Evolutionary conservation across 345 rosid species (phyloP).

Genomic region (Salix udensis): DNA sequence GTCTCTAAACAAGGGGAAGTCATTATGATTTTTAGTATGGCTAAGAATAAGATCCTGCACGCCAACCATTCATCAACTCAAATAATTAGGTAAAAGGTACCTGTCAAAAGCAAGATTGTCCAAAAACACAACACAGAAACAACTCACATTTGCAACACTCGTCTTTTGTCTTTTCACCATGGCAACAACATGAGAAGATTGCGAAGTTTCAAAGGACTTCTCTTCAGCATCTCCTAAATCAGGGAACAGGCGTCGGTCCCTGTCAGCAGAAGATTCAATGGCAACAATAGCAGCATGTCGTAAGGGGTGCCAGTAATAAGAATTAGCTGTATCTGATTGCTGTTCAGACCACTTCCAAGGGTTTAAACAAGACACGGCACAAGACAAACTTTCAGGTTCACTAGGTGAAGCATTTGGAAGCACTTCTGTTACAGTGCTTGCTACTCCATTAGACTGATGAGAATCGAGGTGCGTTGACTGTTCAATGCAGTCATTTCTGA

Average conservation of each 20-base stretch:
- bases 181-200: conserved; percentile 26
- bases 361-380: conserved; percentile 57
- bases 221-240: conserved; percentile 15
- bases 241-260: conserved; percentile 68
- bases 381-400: conserved; percentile 16
- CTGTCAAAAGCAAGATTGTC: not conserved
- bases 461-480: conserved; percentile 10
- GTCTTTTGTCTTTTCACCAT: conserved; percentile 63
- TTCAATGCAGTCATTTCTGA: conserved; percentile 14
- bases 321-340: conserved; percentile 11
- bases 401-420: conserved; percentile 24
- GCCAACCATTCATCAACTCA: not conserved
- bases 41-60: not conserved
- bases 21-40: not conserved
- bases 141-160: conserved; percentile 35
- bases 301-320: conserved; percentile 61
- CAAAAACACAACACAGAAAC: not conserved
- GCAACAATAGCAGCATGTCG: conserved; percentile 78
- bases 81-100: not conserved
- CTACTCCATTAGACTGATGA: conserved; percentile 11
- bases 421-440: conserved; percentile 3
- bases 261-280: conserved; percentile 75
- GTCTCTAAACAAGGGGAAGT: not conserved
- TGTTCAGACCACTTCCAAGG: conserved; percentile 67
- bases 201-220: conserved; percentile 26